Evolutionary conservation across 2,329 filamentous ascomycete genomes (phyloP).

Genomic region (Alternaria postmessia): DNA sequence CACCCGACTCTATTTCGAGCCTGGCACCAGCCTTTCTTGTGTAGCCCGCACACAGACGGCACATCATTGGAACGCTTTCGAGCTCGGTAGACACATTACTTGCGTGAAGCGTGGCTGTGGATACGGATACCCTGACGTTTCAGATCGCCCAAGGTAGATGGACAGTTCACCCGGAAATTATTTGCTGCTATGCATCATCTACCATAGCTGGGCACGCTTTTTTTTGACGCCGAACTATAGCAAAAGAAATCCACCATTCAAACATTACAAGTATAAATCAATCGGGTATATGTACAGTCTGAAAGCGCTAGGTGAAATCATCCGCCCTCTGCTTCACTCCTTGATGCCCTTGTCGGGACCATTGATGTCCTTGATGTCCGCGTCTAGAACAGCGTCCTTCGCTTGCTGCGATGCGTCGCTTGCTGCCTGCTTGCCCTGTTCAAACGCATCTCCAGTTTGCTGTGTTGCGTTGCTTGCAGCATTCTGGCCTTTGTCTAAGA

Average conservation of each 20-base stretch:
- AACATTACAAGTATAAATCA: slow-evolving; percentile 7
- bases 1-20: not conserved
- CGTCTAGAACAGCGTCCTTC: slow-evolving; percentile 27
- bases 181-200: slow-evolving; percentile 1
- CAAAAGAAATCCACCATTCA: not conserved
- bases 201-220: not conserved
- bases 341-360: slow-evolving; percentile 24
- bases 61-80: not conserved
- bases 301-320: not conserved
- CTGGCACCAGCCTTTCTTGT: not conserved
- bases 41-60: not conserved
- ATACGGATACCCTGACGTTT: slow-evolving; percentile 2
- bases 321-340: slow-evolving; percentile 16
- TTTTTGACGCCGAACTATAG: not conserved
- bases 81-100: not conserved
- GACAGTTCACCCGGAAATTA: slow-evolving; percentile 2
- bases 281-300: slow-evolving; percentile 32
- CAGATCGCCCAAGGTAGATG: slow-evolving; percentile 4
- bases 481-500: slow-evolving; percentile 37
- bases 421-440: slow-evolving; percentile 32
- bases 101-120: not conserved
- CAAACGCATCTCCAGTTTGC: slow-evolving; percentile 26
- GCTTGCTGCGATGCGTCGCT: slow-evolving; percentile 25
- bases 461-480: slow-evolving; percentile 19
- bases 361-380: slow-evolving; percentile 28